phyloP scores from a whole-genome alignment of 163 green algal genomes.

The Chlamydomonas reinhardtii region DNA sequence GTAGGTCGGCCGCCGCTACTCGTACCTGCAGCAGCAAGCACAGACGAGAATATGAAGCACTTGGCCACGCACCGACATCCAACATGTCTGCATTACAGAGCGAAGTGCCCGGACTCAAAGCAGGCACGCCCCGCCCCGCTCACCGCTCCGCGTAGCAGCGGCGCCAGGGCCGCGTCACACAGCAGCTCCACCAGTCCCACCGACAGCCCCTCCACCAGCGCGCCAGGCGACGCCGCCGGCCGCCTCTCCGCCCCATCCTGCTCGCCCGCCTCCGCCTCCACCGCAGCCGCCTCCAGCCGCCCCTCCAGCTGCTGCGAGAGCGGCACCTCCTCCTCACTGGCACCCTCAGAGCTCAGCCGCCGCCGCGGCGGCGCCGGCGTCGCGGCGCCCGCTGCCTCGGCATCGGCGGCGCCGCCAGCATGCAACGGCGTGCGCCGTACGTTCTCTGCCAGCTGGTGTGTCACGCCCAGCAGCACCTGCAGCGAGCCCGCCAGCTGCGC shows the following conservation, averaged over 20 bases:
- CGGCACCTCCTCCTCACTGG: neutral
- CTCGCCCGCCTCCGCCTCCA: neutral
- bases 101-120: too few relatives aligned
- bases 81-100: too few relatives aligned
- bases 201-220: neutral
- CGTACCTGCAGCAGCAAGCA: neutral
- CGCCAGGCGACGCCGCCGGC: neutral
- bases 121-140: neutral
- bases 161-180: neutral
- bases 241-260: neutral
- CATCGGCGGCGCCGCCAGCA: neutral
- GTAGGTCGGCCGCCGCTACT: neutral
- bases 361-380: neutral
- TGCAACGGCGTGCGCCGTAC: neutral
- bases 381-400: neutral
- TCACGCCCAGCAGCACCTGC: neutral
- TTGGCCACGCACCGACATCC: too few relatives aligned
- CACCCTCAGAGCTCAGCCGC: neutral
- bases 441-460: slow-evolving; percentile 8
- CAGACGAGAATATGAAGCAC: neutral
- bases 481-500: neutral
- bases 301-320: slow-evolving; percentile 5
- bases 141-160: neutral
- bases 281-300: neutral
- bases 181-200: neutral